Base-by-base conservation (phyloP, 2,329 filamentous ascomycete genomes). In the Pseudogymnoascus sp. region DNA sequence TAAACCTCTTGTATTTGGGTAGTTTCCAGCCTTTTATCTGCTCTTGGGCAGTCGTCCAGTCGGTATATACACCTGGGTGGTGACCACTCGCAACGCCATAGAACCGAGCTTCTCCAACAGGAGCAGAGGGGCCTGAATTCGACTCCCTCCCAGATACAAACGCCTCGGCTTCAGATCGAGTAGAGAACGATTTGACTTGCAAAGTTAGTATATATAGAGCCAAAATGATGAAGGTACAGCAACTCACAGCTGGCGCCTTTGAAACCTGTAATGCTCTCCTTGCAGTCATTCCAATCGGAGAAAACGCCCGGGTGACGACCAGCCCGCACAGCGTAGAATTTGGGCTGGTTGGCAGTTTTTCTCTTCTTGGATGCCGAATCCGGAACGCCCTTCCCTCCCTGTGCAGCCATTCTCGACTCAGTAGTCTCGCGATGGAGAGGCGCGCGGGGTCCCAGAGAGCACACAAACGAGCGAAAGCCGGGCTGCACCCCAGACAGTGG, bases 151-250 rank as follows among this genome's bases (percentile, higher is more conserved):
- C 89, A 1, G 82, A 84, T 26, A 91, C 80, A 72, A 90, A 97
- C 1, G 84, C 85, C 70, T 89, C 83, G n/a, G 93, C 93, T 65
- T 96, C 91, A 66, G 86, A 82, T 64, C 82, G 78, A 0, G 82
- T 85, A 8, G 81, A 77, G 72, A 96, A 97, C 1, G 89, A 91
- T 77, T 95, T 93, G 79, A 89, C 91, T 62, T n/a, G 21, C 40
- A 59, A 61, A 40, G 16, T 56, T 56, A 56, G 50, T 11, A 26
- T 4, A 47, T 33, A 35, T 33, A 33, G 2, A 56, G n/a, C 50
- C 6, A 3, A 33, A 1, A 53, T 31, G 26, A 14, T 11, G n/a
- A 26, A 35, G n/a, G 10, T 7, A 56, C 6, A 33, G 4, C 7
- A 47, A 83, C 87, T 74, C 78, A 91, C 89, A 91, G 37, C 82